Evolutionary conservation across 2,329 filamentous ascomycete genomes (phyloP), one percentile per base, ranked within the genome.

Genomic region (Plectosphaerella cucumerina): DNA sequence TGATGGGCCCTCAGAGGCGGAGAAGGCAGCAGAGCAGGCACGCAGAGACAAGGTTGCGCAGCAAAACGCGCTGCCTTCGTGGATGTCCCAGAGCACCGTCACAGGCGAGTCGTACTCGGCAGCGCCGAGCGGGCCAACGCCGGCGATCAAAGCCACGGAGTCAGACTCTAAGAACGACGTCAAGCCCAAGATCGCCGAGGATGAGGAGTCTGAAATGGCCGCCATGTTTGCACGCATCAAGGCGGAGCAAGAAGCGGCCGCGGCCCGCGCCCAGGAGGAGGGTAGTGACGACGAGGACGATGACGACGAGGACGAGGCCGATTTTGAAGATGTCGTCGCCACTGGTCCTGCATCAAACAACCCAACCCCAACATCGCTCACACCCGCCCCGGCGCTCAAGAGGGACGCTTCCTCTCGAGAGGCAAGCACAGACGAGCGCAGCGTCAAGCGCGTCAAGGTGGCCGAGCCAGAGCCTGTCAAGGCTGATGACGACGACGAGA

Each of bases 81-180:
- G 87, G 85, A 87, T 89, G 70, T 81, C 83, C 1, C 80, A 85
- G 51, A 87, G 84, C 55, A 89, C 86, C 2, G 79, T 89, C 45
- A 83, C 77, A 5, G 82, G 82, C 47, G 77, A 83, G 52, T 78
- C 80, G n/a, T 87, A 81, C 64, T 68, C 72, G 39, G 48, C 62
- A 53, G 58, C 65, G 20, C 64, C 70, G 22, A 73, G 73, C 43
- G 61, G 65, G 26, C 62, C 62, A 6, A 56, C 56, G n/a, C 56
- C 61, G 15, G 47, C 50, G 11, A 48, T 59, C n/a, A 69, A 70
- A 18, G 67, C 72, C 53, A 72, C 75, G 23, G 70, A 73, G 2
- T 74, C 78, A 22, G 71, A 76, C 22, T 66, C 65, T 41, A 80
- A 81, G 62, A 76, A 77, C 44, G 66, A 70, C 6, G 63, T 67